phyloP scores from a whole-genome alignment of 768 basidiomycete species.

The Tylopilus intermedius region DNA sequence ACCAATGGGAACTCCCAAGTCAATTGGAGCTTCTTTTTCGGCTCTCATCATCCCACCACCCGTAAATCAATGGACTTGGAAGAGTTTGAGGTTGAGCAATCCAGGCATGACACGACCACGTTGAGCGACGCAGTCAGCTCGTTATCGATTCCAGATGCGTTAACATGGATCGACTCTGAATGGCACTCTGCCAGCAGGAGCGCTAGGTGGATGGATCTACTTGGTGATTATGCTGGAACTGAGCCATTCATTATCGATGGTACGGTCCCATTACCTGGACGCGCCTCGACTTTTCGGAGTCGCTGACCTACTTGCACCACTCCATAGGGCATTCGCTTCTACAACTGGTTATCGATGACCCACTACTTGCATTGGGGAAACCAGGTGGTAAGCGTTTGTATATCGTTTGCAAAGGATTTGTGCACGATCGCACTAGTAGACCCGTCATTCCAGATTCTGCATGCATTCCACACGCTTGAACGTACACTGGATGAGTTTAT shows the following conservation, averaged over 20 bases:
- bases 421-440: constrained; percentile 31
- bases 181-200: constrained; percentile 39
- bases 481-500: constrained; percentile 44
- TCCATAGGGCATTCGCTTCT: constrained; percentile 57
- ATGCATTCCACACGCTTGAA: constrained; percentile 55
- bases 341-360: constrained; percentile 54
- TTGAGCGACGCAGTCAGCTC: neutral
- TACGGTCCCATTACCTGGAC: constrained; percentile 17
- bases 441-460: constrained; percentile 56
- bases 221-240: constrained; percentile 65
- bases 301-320: neutral
- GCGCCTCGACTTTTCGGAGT: neutral
- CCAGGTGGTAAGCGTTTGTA: constrained; percentile 32
- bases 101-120: neutral
- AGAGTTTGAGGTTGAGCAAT: constrained; percentile 30
- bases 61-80: constrained; percentile 36
- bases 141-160: constrained; percentile 19
- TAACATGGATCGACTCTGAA: constrained; percentile 30
- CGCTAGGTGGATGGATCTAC: constrained; percentile 61
- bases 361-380: constrained; percentile 53
- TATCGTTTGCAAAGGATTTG: neutral
- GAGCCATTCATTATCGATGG: constrained; percentile 67
- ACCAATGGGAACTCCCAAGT: neutral
- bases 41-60: neutral
- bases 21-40: neutral